phyloP scores from a whole-genome alignment of 306 rosid species.

The Cicer judaicum region DNA sequence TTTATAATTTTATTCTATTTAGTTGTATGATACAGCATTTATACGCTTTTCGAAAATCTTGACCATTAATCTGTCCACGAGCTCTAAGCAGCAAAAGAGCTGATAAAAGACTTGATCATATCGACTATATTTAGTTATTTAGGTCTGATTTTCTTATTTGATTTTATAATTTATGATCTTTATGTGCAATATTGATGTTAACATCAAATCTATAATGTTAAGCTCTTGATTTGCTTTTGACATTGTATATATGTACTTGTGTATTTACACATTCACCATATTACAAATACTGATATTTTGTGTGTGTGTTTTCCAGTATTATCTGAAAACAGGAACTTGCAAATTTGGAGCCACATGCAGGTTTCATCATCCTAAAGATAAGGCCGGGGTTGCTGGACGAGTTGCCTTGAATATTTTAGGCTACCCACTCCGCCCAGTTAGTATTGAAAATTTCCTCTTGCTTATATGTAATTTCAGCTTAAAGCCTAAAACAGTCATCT shows the following conservation, averaged over 20 bases:
- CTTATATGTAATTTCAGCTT: conserved; percentile 23
- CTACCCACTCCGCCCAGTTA: conserved; percentile 95
- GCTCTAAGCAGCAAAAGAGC: conserved; percentile 20
- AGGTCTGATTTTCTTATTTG: conserved; percentile 12
- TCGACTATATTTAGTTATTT: conserved; percentile 32
- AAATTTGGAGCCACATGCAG: conserved; percentile 99
- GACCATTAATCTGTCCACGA: conserved; percentile 28
- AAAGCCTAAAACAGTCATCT: conserved; percentile 1
- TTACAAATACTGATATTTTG: conserved; percentile 32
- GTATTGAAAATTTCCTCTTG: conserved; percentile 48
- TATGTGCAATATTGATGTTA: conserved; percentile 20
- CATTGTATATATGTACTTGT: conserved; percentile 13
- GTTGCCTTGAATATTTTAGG: conserved; percentile 88
- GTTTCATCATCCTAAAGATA: conserved; percentile 97
- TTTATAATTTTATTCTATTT: conserved; percentile 6
- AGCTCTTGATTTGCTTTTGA: conserved; percentile 18
- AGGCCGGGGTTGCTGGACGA: conserved; percentile 94
- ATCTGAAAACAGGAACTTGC: conserved; percentile 94
- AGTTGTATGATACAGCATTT: neutral
- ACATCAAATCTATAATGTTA: conserved; percentile 9
- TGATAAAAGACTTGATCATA: conserved; percentile 13
- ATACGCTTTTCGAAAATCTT: conserved; percentile 22
- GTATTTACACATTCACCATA: conserved; percentile 29
- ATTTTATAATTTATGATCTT: neutral
- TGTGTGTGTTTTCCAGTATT: conserved; percentile 70